Evolutionary conservation across 805 yeast species (phyloP).

Genomic region (Wickerhamiella brachini): DNA sequence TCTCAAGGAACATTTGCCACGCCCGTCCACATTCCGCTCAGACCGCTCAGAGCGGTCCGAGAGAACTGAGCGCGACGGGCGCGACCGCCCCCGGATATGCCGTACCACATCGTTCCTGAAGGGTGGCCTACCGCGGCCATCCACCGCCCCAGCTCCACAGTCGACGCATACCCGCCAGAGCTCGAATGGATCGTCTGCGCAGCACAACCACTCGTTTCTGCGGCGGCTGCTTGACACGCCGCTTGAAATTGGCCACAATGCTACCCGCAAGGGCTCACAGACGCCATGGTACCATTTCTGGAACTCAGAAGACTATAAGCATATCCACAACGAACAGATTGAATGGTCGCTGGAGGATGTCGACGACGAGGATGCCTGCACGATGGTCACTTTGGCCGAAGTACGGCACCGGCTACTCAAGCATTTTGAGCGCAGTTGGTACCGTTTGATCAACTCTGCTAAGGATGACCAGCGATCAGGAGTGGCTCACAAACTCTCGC

Average conservation of each 20-base stretch:
- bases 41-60: background rate
- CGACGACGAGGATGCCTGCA: background rate
- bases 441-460: constrained; percentile 38
- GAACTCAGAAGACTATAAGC: background rate
- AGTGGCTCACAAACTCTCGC: constrained; percentile 30
- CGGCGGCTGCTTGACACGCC: constrained; percentile 1
- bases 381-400: constrained; percentile 19
- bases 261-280: background rate
- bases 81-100: background rate
- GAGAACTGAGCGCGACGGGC: background rate
- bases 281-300: constrained; percentile 1
- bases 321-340: background rate
- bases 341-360: constrained; percentile 28
- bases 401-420: constrained; percentile 30
- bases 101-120: background rate
- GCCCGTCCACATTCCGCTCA: background rate
- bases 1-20: background rate
- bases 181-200: background rate
- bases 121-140: background rate
- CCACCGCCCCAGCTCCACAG: background rate
- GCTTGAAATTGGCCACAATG: constrained; percentile 1
- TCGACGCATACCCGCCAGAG: background rate
- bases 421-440: constrained; percentile 55
- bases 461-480: constrained; percentile 15
- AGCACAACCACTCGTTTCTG: background rate